These are phyloP conservation scores for Termitomyces sp. DNA, from an alignment of 768 basidiomycete genomes.

Conservation along the genomic window DNA sequence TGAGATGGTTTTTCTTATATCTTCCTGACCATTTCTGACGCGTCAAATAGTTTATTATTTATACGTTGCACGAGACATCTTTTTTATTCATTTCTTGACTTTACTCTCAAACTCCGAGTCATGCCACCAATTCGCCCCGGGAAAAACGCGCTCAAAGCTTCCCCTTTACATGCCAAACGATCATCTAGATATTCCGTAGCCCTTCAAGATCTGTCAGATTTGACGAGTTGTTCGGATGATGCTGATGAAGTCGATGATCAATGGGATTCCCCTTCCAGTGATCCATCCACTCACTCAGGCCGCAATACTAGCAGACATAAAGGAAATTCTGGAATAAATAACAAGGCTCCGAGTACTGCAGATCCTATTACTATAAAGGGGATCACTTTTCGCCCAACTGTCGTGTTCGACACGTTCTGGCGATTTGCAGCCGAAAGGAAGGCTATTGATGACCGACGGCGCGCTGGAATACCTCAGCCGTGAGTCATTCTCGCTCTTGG, in stretches of 20 bases:
- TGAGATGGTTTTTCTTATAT: not conserved
- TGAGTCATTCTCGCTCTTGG: conserved; percentile 25
- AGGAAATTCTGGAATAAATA: not conserved
- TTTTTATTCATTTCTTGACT: not conserved
- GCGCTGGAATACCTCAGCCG: conserved; percentile 47
- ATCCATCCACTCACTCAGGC: not conserved
- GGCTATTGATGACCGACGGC: conserved; percentile 51
- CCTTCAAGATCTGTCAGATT: not conserved
- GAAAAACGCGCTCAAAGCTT: not conserved
- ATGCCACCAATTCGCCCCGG: not conserved
- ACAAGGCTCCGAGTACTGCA: not conserved
- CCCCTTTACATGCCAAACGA: not conserved
- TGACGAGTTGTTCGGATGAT: not conserved
- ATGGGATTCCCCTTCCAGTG: not conserved
- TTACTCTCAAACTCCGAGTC: not conserved
- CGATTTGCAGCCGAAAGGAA: conserved; percentile 54
- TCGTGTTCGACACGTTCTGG: conserved; percentile 63
- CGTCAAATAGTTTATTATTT: not conserved
- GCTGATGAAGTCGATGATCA: not conserved
- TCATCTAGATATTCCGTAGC: not conserved
- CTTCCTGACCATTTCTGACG: not conserved
- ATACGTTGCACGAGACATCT: not conserved
- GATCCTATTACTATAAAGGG: conserved; percentile 33
- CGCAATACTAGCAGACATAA: not conserved
- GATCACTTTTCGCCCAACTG: conserved; percentile 38